These are phyloP conservation scores for Polytolypa hystricis DNA, from an alignment of 2,329 filamentous ascomycete genomes.

Conservation along the genomic window DNA sequence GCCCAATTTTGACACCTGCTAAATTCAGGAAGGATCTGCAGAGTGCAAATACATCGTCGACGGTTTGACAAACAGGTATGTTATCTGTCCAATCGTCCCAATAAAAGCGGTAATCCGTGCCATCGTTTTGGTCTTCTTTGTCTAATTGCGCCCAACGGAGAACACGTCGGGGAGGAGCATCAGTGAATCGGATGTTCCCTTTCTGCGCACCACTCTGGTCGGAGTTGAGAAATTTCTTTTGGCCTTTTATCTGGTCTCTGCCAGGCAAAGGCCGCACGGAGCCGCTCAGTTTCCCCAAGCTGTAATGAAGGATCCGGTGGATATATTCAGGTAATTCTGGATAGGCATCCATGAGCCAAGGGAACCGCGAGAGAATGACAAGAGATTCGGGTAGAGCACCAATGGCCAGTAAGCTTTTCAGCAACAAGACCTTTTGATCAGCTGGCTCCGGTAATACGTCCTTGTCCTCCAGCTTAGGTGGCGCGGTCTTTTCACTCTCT, in stretches of 20 bases:
- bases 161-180: constrained; percentile 52
- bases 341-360: constrained; percentile 80
- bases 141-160: constrained; percentile 80
- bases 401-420: constrained; percentile 78
- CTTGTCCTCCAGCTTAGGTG: constrained; percentile 32
- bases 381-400: constrained; percentile 87
- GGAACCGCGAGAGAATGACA: constrained; percentile 83
- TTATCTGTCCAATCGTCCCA: constrained; percentile 97
- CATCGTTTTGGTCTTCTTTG: constrained; percentile 61
- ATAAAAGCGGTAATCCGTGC: constrained; percentile 76
- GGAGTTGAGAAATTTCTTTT: constrained; percentile 39
- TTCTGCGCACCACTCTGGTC: constrained; percentile 61
- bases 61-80: constrained; percentile 75
- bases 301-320: constrained; percentile 75
- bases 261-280: constrained; percentile 38
- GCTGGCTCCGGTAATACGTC: constrained; percentile 56
- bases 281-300: constrained; percentile 62
- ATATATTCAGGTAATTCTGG: constrained; percentile 70
- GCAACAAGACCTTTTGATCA: constrained; percentile 77
- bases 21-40: constrained; percentile 76
- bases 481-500: constrained; percentile 34
- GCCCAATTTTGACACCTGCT: constrained; percentile 80
- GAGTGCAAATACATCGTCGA: constrained; percentile 82
- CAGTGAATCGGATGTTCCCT: constrained; percentile 53
- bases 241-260: constrained; percentile 34